Evolutionary conservation across 129 eudicot genomes (phyloP), one percentile per base, ranked within the genome.

Genomic region (Flaveria brownii): DNA sequence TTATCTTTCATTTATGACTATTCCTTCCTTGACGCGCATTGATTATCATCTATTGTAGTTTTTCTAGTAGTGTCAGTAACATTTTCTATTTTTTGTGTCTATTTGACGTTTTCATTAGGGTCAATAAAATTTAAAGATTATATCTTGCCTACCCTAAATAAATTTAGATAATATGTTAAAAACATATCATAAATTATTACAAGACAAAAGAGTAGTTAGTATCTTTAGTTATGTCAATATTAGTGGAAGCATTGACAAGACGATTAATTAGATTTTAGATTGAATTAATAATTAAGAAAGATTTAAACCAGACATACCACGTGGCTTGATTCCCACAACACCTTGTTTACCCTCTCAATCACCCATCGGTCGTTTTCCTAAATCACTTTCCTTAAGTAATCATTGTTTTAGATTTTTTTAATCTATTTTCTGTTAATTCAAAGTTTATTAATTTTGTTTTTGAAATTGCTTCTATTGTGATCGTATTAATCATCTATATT

Each of bases 321-420:
- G 83, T 83, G 83, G 77, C 80, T 83, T 73, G 77, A 78, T 83
- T 78, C 86, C 71, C 71, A 57, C 15, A 62, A 63, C 71, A 74
- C 61, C 70, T 57, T 74, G 28, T 60, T 72, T 30, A 30, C 79
- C 71, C n/a, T 17, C 52, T 75, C 78, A 17, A 16, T n/a, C 50
- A 62, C 50, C 71, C 71, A 75, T 62, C 51, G 16, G 71, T 22
- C 79, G 63, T 75, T 75, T 73, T 75, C 71, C 62, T 30, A 45
- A 62, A 74, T 73, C 78, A 61, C 60, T n/a, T 62, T 25, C 12
- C 9, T 59, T 41, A 73, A 22, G n/a, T 43, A 56, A 39, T 73
- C 47, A 61, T 61, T 61, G 42, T 60, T 28, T 12, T 23, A 25
- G 0, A 25, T 6, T 39, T 46, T 70, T 9, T 12, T 70, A 23